Percentiles rank a stretch among this genome's conserved stretches.
Conservation (phyloP, 1,284 basidiomycete species). For the Puccinia polysora region DNA sequence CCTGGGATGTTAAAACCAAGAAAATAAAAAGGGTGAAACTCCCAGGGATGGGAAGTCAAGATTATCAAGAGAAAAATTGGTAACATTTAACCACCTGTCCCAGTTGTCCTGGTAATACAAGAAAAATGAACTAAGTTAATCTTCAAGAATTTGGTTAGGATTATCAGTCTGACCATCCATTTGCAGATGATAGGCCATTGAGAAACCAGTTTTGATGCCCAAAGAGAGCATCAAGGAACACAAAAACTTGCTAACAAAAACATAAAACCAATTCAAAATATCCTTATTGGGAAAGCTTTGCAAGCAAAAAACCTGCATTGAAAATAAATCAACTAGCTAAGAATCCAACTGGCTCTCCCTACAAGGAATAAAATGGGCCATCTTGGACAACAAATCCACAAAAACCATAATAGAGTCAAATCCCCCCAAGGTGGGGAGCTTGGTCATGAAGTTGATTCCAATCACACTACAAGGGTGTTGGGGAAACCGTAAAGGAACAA, state of each 20-base stretch:
- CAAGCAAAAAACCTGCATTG: neutral
- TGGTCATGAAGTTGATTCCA: slow-evolving; percentile 23
- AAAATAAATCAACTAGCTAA: neutral
- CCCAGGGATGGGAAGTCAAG: slow-evolving; percentile 49
- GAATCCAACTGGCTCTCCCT: neutral
- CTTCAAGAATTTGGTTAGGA: slow-evolving; percentile 18
- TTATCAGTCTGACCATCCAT: slow-evolving; percentile 10
- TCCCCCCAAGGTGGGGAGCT: slow-evolving; percentile 2
- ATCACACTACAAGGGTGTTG: slow-evolving; percentile 21
- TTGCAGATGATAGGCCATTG: slow-evolving; percentile 23
- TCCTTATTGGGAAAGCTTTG: slow-evolving; percentile 16
- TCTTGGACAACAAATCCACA: slow-evolving; percentile 4
- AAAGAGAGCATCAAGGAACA: neutral
- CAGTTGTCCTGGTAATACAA: slow-evolving; percentile 47
- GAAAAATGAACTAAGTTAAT: slow-evolving; percentile 45
- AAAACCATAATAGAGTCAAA: slow-evolving; percentile 21
- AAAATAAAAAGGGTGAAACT: slow-evolving; percentile 56
- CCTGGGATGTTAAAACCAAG: slow-evolving; percentile 54
- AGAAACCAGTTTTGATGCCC: neutral
- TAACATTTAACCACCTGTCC: slow-evolving; percentile 47
- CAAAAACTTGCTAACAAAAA: slow-evolving; percentile 11
- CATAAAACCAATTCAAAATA: neutral
- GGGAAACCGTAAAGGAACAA: neutral
- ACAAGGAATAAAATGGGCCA: slow-evolving; percentile 17
- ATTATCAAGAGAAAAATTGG: slow-evolving; percentile 54